A percentile compares a stretch with the other conserved stretches of the same genome.
These are phyloP conservation scores for Penicillium arizonense DNA, from an alignment of 495 filamentous ascomycete species.

Conservation along the genomic window DNA sequence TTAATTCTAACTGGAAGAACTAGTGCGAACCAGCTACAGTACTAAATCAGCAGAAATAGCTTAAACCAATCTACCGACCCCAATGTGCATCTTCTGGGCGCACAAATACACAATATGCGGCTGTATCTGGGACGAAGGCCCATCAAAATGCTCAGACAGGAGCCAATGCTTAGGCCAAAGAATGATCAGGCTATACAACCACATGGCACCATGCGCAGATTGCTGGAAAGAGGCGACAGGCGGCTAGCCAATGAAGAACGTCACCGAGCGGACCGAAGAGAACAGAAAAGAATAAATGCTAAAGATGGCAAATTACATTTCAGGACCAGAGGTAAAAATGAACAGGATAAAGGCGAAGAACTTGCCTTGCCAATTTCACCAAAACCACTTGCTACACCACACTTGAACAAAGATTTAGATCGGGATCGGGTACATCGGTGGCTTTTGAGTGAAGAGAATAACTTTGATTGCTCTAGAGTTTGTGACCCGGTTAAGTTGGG, in stretches of 20 bases:
- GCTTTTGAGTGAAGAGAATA: not conserved
- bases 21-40: not conserved
- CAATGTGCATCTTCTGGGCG: conserved; percentile 19
- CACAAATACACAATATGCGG: conserved; percentile 23
- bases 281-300: not conserved
- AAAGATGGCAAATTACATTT: not conserved
- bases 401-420: not conserved
- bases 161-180: conserved; percentile 5
- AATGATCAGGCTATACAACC: conserved; percentile 6
- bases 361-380: too few relatives aligned
- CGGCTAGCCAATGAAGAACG: not conserved
- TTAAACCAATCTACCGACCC: not conserved
- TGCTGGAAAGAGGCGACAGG: conserved; percentile 19
- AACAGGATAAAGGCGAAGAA: not conserved
- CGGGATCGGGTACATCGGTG: not conserved
- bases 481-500: conserved; percentile 13
- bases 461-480: conserved; percentile 11
- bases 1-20: not conserved
- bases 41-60: not conserved
- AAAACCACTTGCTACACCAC: not conserved
- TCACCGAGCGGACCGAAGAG: not conserved
- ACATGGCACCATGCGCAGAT: conserved; percentile 13
- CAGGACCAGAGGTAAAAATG: not conserved
- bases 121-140: conserved; percentile 14
- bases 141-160: not conserved